These are phyloP conservation scores for Suhomyces sp. DNA, from an alignment of 805 yeast species.

Conservation along the genomic window DNA sequence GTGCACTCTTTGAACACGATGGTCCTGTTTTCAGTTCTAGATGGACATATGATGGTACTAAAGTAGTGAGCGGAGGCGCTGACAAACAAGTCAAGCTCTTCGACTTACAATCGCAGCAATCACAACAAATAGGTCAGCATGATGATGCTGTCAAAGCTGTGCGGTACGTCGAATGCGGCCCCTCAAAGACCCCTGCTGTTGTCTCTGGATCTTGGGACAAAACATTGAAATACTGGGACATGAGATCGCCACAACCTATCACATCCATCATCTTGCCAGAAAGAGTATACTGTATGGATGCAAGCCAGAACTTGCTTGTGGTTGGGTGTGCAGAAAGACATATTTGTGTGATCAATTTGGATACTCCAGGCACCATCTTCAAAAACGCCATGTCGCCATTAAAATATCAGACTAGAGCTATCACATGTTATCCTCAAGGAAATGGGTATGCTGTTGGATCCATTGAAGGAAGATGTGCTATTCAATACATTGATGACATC, in stretches of 20 bases:
- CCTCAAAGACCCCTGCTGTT: slow-evolving; percentile 75
- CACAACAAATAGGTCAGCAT: slow-evolving; percentile 83
- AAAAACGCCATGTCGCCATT: slow-evolving; percentile 73
- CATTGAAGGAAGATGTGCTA: slow-evolving; percentile 93
- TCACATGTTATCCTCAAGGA: slow-evolving; percentile 86
- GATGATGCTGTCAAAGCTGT: slow-evolving; percentile 76
- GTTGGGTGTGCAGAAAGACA: slow-evolving; percentile 95
- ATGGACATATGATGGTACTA: slow-evolving; percentile 85
- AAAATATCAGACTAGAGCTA: slow-evolving; percentile 82
- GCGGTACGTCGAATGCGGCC: slow-evolving; percentile 79
- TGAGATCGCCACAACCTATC: slow-evolving; percentile 79
- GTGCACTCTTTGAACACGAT: slow-evolving; percentile 86
- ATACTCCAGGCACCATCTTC: slow-evolving; percentile 79
- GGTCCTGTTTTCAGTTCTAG: slow-evolving; percentile 82
- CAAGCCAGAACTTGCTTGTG: slow-evolving; percentile 75
- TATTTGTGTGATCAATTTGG: slow-evolving; percentile 71
- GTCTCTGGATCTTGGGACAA: slow-evolving; percentile 98
- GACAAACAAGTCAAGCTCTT: slow-evolving; percentile 84
- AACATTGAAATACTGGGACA: slow-evolving; percentile 92
- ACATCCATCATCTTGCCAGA: slow-evolving; percentile 84
- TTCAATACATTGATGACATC: slow-evolving; percentile 83
- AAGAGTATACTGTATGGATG: slow-evolving; percentile 86
- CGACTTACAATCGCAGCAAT: slow-evolving; percentile 80
- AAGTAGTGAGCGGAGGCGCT: slow-evolving; percentile 85
- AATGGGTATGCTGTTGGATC: slow-evolving; percentile 92